Conservation (phyloP, 345 rosid genomes). For the Corymbia maculata region DNA sequence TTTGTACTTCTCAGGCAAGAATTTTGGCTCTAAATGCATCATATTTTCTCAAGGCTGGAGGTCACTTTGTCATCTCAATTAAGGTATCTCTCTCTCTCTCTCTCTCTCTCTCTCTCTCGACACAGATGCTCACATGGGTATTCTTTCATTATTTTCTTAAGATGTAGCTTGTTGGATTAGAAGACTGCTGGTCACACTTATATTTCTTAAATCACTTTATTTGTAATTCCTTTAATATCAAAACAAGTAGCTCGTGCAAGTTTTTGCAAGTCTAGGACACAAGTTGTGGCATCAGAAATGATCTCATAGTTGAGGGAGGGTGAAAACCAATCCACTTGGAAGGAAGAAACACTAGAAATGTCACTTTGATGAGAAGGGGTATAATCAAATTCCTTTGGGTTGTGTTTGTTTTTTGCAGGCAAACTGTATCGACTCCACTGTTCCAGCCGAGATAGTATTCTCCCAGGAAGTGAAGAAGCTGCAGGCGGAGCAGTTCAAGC, state of each 20-base stretch:
- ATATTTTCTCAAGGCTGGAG: conserved; percentile 82
- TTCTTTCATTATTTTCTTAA: background rate
- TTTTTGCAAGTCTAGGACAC: background rate
- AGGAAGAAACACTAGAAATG: background rate
- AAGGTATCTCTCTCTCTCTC: conserved; percentile 45
- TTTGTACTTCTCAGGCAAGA: conserved; percentile 55
- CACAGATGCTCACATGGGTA: background rate
- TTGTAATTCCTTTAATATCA: background rate
- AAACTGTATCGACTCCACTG: conserved; percentile 89
- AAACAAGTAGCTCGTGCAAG: background rate
- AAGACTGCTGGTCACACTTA: background rate
- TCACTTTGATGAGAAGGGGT: background rate
- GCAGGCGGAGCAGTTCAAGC: conserved; percentile 79
- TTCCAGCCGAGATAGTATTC: conserved; percentile 79
- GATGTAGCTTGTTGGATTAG: background rate
- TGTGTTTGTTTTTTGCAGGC: conserved; percentile 31
- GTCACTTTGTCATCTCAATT: conserved; percentile 95
- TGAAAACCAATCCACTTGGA: background rate
- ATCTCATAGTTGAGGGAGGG: background rate
- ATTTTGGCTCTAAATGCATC: conserved; percentile 84
- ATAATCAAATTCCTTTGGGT: background rate
- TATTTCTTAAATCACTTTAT: background rate
- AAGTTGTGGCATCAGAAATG: background rate
- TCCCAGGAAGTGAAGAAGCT: conserved; percentile 83
- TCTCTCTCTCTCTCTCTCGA: background rate